Percentiles rank a stretch among this genome's conserved stretches.
Evolutionary conservation across 2,329 filamentous ascomycete genomes (phyloP).

Genomic region (Exophiala oligosperma): DNA sequence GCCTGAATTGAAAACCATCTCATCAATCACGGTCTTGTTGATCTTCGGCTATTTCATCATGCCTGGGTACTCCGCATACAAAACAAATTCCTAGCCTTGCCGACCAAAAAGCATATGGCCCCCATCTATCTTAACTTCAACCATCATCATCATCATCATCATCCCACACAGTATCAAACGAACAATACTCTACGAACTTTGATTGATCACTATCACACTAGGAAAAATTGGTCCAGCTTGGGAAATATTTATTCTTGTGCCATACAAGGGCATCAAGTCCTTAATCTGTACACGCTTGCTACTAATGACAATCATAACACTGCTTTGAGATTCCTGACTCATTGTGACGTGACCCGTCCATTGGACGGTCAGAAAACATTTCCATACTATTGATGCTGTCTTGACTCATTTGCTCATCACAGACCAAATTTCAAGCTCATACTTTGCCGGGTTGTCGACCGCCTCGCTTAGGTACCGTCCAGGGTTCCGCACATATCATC

Average conservation of each 20-base stretch:
- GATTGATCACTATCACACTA: too few species aligned
- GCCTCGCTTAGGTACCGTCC: slow-evolving; percentile 63
- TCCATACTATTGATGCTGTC: not conserved
- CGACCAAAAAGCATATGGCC: too few species aligned
- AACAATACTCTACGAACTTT: too few species aligned
- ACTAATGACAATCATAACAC: not conserved
- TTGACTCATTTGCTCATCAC: not conserved
- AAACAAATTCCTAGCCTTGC: too few species aligned
- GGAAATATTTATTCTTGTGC: not conserved
- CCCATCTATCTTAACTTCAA: too few species aligned
- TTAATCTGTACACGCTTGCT: not conserved
- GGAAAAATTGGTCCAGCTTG: not conserved
- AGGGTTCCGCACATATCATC: slow-evolving; percentile 69
- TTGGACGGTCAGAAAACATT: not conserved
- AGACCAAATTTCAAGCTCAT: slow-evolving; percentile 6
- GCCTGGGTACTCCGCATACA: too few species aligned
- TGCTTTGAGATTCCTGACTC: too few species aligned
- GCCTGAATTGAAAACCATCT: too few species aligned
- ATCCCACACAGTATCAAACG: too few species aligned
- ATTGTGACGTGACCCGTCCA: not conserved
- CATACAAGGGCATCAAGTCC: not conserved
- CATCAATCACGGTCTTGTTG: too few species aligned
- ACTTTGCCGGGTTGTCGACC: slow-evolving; percentile 27
- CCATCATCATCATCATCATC: too few species aligned
- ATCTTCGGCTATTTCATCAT: too few species aligned